Evolutionary conservation across 2,329 filamentous ascomycete species (phyloP).

Genomic region (Hymenoscyphus linearis): DNA sequence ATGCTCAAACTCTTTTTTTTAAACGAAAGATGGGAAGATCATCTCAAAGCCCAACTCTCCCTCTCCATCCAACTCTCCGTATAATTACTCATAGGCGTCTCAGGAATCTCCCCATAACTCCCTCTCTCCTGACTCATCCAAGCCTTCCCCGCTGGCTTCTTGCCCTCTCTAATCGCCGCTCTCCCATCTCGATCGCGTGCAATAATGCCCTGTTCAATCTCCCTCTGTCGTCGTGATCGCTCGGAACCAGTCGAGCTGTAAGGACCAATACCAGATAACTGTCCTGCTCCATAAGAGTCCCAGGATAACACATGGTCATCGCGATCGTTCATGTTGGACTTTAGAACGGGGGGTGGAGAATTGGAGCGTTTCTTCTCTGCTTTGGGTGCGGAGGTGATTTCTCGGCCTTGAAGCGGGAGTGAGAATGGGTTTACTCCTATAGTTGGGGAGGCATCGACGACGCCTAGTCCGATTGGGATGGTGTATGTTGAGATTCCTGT

Average conservation of each 20-base stretch:
- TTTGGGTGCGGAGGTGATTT: background rate
- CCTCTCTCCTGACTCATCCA: constrained; percentile 5
- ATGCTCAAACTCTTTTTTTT: background rate
- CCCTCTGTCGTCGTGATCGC: constrained; percentile 5
- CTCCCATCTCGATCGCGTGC: background rate
- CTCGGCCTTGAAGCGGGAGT: background rate
- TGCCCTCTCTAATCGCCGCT: background rate
- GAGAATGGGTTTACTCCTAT: constrained; percentile 1
- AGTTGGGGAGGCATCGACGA: constrained; percentile 9
- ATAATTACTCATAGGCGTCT: constrained; percentile 6
- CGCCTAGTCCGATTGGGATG: constrained; percentile 23
- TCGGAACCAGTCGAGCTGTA: background rate
- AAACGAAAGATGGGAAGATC: background rate
- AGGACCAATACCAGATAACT: constrained; percentile 10
- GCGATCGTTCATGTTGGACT: constrained; percentile 9
- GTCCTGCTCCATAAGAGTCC: constrained; percentile 8
- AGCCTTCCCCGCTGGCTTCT: background rate
- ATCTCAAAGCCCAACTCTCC: constrained; percentile 9
- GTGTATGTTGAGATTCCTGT: constrained; percentile 14
- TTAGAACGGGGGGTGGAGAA: constrained; percentile 1
- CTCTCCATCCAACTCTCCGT: constrained; percentile 6
- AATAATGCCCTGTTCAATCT: constrained; percentile 9
- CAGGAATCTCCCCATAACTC: constrained; percentile 2
- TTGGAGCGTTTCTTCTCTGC: background rate
- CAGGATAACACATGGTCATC: constrained; percentile 13